Base-by-base conservation (phyloP, 768 basidiomycete genomes). In the Pisolithus tinctorius region DNA sequence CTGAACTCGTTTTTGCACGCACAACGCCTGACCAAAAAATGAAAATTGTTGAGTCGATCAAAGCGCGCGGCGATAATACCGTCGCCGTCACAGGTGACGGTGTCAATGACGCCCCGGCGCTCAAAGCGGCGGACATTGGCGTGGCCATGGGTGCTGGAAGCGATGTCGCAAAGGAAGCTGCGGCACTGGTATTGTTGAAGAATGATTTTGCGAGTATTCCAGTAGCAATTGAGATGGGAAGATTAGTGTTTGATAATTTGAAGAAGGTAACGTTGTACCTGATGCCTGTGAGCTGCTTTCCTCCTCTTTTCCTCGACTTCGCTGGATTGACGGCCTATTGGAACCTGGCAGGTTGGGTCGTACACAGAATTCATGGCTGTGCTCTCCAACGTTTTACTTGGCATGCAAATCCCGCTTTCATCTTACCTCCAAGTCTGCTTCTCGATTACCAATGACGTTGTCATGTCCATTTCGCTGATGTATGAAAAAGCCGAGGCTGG, bases 301-400 rank as follows among this genome's bases (percentile, higher is more conserved):
- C 17, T 34, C 5, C 34, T 23, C 45, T 6, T 17, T 17, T 4
- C 9, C 14, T 39, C 51, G 10, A 29, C 50, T 53, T 11, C 54
- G 1, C 5, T 51, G 9, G 17, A 16, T 31, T 34, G 11, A 34
- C 13, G 34, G 2, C 14, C 34, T 34, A 14, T 34, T 14, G 34
- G 11, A 34, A 34, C 34, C 9, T 4, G 34, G 17, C 54, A 75
- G 67, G 74, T 77, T n/a, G 78, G 79, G 29, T 76, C 75, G 20
- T 84, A 81, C 67, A 76, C 79, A 16, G 80, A 83, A 56, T 74
- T 81, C 52, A 74, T 80, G 69, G 71, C 69, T 0, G 78, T 84
- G 47, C 67, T 83, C 10, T 53, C 75, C 44, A 82, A 81, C 51
- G 77, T 81, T 36, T 64, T 82, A 57, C 61, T 82, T 27, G 82